Evolutionary conservation across 768 basidiomycete species (phyloP), one percentile per base, ranked within the genome.

Genomic region (Myochromella boudieri): DNA sequence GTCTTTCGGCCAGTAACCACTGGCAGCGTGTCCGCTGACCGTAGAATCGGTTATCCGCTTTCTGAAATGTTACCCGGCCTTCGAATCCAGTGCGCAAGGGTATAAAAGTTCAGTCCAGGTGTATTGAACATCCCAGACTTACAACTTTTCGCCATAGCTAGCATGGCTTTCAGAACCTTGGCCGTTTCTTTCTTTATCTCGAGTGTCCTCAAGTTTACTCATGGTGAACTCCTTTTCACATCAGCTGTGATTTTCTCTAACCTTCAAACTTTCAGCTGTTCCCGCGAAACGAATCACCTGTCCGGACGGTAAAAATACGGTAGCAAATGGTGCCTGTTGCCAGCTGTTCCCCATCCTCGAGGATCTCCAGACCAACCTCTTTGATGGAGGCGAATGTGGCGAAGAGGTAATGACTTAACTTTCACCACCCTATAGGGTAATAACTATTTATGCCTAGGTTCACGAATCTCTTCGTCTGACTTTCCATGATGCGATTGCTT

Each of bases 401-500:
- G 66, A 67, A 52, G 62, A 64, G 46, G 63, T 61, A 41, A 41
- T 3, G 43, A 21, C 11, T 28, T n/a, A 17, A 25, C 22, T 34
- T 21, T 27, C 14, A 26, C 12, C 18, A 24, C 31, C 18, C 7
- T 18, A 15, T 22, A 9, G 18, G 7, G 18, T 37, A n/a, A 5
- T 43, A 12, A 17, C 14, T 29, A 14, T 20, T 39, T n/a, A n/a
- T n/a, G n/a, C n/a, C 3, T 18, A 34, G 46, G 37, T 42, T 12
- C 46, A 44, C 42, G 52, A 45, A 22, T 41, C 46, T 28, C 61
- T 70, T 25, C 59, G 69, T 26, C 50, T 70, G 32, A 57, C 66
- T 12, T 71, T 70, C 63, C 69, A 75, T 54, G 74, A 74, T 47
- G 69, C 72, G 12, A 74, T 74, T 46, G 74, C 68, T 10, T 69